Base-by-base conservation (phyloP, 805 yeast species). In the Candida incommunis region DNA sequence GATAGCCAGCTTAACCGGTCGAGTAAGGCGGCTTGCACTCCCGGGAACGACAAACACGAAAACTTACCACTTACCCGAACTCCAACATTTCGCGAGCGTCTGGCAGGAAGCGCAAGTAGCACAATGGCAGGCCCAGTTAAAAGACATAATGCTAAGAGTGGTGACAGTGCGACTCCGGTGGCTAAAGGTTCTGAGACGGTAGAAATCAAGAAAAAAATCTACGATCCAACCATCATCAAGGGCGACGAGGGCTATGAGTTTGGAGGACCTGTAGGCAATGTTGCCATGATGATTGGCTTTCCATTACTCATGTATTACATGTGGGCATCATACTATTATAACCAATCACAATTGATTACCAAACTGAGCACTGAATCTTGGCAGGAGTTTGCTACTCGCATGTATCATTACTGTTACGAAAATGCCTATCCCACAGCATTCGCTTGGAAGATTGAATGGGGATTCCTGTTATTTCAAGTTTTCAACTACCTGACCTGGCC, bases 301-400 rank as follows among this genome's bases (percentile, higher is more conserved):
- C 98, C 98, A 4, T 58, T 80, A 41, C 70, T 92, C 58, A 92
- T 92, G 98, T 85, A 81, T 72, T 92, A 92, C 66, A 82, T 92
- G 92, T 90, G 95, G 94, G 78, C 90, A 45, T 74, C 86, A 56
- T 90, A 92, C 43, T 74, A 75, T 50, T 87, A 81, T 62, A 85
- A 86, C 64, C 68, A 68, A 50, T 95, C 95, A 1, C 57, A 67
- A 42, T 71, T 84, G 23, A 86, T 95, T 22, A 65, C 70, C 62
- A 96, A 96, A 2, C 58, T 61, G 0, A 69, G 60, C 3, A 77
- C 67, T 43, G 76, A 82, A 62, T 55, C 73, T 4, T 45, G 56
- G 43, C 24, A 18, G 7, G 70, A 70, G 26, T 67, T 63, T 68
- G 34, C 80, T 74, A 75, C 24, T 46, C 22, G 72, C 65, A 1